Conservation (phyloP, 2,329 filamentous ascomycete species). For the Blastomyces parvus region DNA sequence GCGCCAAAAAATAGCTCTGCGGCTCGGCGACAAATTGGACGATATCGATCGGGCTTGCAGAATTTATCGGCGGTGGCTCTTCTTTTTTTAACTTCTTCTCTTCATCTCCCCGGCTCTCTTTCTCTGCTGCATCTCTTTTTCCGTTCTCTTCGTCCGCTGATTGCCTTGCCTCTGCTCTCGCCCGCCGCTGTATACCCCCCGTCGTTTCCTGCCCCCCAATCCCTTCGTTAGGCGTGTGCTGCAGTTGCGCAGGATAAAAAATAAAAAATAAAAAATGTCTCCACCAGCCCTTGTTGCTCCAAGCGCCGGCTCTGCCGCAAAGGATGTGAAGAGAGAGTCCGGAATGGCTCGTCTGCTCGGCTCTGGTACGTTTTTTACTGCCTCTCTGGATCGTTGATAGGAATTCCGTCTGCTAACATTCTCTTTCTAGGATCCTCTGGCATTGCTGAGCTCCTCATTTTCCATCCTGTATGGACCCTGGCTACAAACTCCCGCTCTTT, state of each 20-base stretch:
- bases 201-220: neutral
- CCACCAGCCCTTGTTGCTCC: conserved; percentile 39
- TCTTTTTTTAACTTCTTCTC: neutral
- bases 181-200: neutral
- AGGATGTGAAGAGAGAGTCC: conserved; percentile 73
- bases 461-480: conserved; percentile 62
- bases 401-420: conserved; percentile 12
- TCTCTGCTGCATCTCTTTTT: neutral
- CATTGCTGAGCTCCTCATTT: conserved; percentile 85
- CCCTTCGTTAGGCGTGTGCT: neutral
- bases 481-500: neutral
- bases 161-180: neutral
- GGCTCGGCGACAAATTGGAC: neutral
- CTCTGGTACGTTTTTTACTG: conserved; percentile 55
- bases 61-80: neutral
- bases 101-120: neutral
- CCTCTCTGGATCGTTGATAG: conserved; percentile 13
- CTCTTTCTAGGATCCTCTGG: conserved; percentile 64
- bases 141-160: neutral
- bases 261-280: neutral
- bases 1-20: neutral
- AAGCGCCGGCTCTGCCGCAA: conserved; percentile 41
- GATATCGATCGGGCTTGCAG: neutral
- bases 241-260: neutral
- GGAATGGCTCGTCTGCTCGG: conserved; percentile 79